These are phyloP conservation scores for Colletotrichum sp. DNA, from an alignment of 2,329 filamentous ascomycete species.

Conservation along the genomic window DNA sequence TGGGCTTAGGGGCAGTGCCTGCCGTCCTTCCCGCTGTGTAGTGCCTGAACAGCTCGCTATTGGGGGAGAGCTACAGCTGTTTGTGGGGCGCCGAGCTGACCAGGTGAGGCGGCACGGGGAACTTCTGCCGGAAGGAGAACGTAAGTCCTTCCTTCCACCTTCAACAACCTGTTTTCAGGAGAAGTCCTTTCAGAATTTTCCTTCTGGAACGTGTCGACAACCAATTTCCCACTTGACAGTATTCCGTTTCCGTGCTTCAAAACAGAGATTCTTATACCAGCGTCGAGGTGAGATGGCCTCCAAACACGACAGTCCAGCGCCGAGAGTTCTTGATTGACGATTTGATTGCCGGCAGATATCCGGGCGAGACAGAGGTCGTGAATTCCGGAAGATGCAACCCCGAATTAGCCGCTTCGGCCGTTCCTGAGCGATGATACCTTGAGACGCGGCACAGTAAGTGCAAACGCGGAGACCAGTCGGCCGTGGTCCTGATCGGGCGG, in stretches of 20 bases:
- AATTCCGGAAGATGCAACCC: background rate
- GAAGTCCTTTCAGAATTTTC: background rate
- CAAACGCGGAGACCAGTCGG: background rate
- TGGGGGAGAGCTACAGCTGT: background rate
- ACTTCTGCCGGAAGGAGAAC: background rate
- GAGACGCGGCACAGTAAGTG: background rate
- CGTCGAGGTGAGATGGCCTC: background rate
- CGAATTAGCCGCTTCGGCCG: background rate
- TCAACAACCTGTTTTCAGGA: background rate
- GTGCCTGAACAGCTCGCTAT: conserved; percentile 8
- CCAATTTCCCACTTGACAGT: background rate
- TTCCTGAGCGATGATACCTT: background rate
- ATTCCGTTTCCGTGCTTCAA: background rate
- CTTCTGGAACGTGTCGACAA: background rate
- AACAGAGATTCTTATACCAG: background rate
- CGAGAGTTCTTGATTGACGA: background rate
- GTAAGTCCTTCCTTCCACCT: background rate
- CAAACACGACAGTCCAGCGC: background rate
- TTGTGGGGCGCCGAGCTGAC: background rate
- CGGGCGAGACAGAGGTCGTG: background rate
- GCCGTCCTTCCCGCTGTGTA: conserved; percentile 4
- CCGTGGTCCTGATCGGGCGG: background rate
- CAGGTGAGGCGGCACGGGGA: background rate
- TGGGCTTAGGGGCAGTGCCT: conserved; percentile 1
- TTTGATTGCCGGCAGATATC: background rate